Evolutionary conservation across 768 basidiomycete genomes (phyloP).

Genomic region (Boletellus ananas): DNA sequence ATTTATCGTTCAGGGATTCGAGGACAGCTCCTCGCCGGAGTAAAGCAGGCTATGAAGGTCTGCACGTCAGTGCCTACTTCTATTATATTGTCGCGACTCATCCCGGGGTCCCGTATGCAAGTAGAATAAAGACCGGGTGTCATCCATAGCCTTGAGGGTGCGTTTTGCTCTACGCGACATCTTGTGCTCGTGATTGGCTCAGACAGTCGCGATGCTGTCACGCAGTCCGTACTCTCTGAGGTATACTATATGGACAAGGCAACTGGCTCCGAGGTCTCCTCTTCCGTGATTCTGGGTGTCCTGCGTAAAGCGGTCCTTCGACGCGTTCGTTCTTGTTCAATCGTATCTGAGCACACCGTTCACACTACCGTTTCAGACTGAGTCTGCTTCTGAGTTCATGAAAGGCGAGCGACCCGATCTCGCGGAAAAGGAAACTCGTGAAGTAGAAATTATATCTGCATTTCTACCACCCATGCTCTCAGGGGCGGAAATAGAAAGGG

Average conservation of each 20-base stretch:
- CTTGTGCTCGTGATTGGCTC: neutral
- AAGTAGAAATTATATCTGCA: conserved; percentile 50
- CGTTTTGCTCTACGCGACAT: conserved; percentile 16
- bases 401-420: conserved; percentile 61
- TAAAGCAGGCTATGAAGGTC: conserved; percentile 72
- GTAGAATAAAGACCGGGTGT: conserved; percentile 53
- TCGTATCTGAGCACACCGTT: conserved; percentile 3
- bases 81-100: neutral
- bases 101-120: conserved; percentile 2
- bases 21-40: conserved; percentile 44
- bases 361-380: conserved; percentile 39
- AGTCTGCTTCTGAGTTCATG: conserved; percentile 54
- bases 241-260: conserved; percentile 65
- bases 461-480: conserved; percentile 61
- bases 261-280: conserved; percentile 39
- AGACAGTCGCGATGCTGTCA: neutral
- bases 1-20: conserved; percentile 45
- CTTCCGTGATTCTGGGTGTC: conserved; percentile 48
- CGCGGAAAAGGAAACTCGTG: conserved; percentile 55
- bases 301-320: conserved; percentile 55
- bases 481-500: conserved; percentile 49
- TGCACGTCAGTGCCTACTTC: conserved; percentile 1
- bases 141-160: conserved; percentile 58
- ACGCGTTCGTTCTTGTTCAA: conserved; percentile 44
- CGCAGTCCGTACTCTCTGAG: conserved; percentile 65